Base-by-base conservation (phyloP, 192 early-diverging fungal species). In the Lobosporangium transversale region DNA sequence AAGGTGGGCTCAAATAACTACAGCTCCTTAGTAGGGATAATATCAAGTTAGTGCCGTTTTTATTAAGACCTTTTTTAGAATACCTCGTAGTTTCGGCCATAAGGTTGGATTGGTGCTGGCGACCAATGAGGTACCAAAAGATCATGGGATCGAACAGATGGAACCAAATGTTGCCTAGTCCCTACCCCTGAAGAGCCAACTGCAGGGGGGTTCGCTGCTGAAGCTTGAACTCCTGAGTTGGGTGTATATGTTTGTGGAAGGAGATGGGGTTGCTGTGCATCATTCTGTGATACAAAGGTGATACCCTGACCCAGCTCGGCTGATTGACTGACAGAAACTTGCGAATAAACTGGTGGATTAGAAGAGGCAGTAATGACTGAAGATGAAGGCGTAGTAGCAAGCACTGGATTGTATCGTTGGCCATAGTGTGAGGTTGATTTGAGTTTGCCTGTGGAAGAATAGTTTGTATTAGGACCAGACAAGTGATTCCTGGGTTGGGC, bases 51-150 rank as follows among this genome's bases (percentile, higher is more conserved):
- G n/a, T n/a, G n/a, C n/a, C n/a, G n/a, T n/a, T n/a, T n/a, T n/a
- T n/a, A n/a, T n/a, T n/a, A n/a, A n/a, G n/a, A n/a, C n/a, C n/a
- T n/a, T n/a, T n/a, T n/a, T n/a, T n/a, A n/a, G n/a, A n/a, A n/a
- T 58, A 68, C 66, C 66, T 68, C 66, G 21, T 58, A 68, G 21
- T 31, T 35, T 43, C 37, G 56, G 8, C 42, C 30, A 58, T 68
- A 68, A 18, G 44, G 9, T 32, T 45, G 45, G 27, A 67, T 31
- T 14, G 53, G 23, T 23, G 65, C 21, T 6, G 66, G n/a, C 7
- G 66, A 26, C 66, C 66, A 68, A 10, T 44, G 18, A 0, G 66
- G 66, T 3, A 58, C 47, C 27, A 58, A 14, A 5, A 58, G 52
- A 37, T 56, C 54, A 20, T 52, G 53, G 33, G 55, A 49, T 35